A percentile compares a stretch with the other conserved stretches of the same genome.
Evolutionary conservation across 768 basidiomycete genomes (phyloP).

Genomic region (Lentinus brumalis): DNA sequence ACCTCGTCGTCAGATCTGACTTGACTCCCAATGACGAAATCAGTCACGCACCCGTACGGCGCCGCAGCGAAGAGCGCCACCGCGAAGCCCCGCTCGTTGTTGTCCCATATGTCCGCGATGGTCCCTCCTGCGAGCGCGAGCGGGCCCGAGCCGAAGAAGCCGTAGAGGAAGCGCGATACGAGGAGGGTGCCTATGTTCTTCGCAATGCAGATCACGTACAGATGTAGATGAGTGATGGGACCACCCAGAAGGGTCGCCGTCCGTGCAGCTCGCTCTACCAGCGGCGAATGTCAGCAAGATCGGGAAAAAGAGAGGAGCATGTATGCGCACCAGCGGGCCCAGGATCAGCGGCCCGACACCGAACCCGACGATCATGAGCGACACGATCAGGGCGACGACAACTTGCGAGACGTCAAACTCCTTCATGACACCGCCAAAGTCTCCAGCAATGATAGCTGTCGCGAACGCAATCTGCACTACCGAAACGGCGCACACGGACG

Average conservation of each 20-base stretch:
- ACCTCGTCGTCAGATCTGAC: too few relatives aligned
- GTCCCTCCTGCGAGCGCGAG: conserved; percentile 39
- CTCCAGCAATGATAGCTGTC: conserved; percentile 39
- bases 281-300: too few relatives aligned
- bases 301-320: background rate
- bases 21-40: too few relatives aligned
- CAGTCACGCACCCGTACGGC: conserved; percentile 36
- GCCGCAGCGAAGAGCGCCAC: conserved; percentile 44
- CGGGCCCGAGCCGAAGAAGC: conserved; percentile 41
- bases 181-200: conserved; percentile 43
- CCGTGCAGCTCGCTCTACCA: conserved; percentile 41
- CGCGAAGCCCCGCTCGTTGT: conserved; percentile 41
- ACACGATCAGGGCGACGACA: conserved; percentile 36
- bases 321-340: conserved; percentile 30
- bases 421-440: conserved; percentile 34
- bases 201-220: conserved; percentile 16
- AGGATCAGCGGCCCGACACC: conserved; percentile 34
- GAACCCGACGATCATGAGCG: conserved; percentile 41
- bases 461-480: conserved; percentile 41
- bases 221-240: conserved; percentile 42
- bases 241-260: conserved; percentile 38
- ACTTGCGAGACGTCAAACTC: conserved; percentile 36
- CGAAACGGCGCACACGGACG: conserved; percentile 32
- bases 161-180: conserved; percentile 44
- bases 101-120: conserved; percentile 39